These are phyloP conservation scores for Grammothele lineata DNA, from an alignment of 768 basidiomycete species.

Conservation along the genomic window DNA sequence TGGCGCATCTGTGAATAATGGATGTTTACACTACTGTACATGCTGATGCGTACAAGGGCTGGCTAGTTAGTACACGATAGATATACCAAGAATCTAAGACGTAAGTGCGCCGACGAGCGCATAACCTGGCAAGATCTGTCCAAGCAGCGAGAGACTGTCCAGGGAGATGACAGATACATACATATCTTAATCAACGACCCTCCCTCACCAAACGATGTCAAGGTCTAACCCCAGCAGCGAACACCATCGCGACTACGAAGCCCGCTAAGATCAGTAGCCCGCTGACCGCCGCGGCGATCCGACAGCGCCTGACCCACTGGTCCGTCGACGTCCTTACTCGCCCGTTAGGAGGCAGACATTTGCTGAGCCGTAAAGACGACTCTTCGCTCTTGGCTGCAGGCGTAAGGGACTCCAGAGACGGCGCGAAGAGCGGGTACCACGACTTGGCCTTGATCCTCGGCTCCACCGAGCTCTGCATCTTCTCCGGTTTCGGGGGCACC, in stretches of 20 bases:
- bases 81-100: too few relatives aligned
- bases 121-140: too few relatives aligned
- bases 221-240: conserved; percentile 13
- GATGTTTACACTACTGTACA: too few relatives aligned
- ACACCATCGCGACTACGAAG: conserved; percentile 43
- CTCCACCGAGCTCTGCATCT: conserved; percentile 29
- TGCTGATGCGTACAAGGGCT: too few relatives aligned
- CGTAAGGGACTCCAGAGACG: conserved; percentile 36
- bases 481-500: background rate
- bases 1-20: too few relatives aligned
- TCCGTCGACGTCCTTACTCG: conserved; percentile 26
- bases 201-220: too few relatives aligned
- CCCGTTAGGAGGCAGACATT: conserved; percentile 1
- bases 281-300: conserved; percentile 58
- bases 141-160: too few relatives aligned
- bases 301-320: conserved; percentile 42
- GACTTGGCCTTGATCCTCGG: conserved; percentile 30
- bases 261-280: conserved; percentile 45
- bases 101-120: too few relatives aligned
- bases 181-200: too few relatives aligned
- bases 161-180: too few relatives aligned
- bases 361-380: conserved; percentile 17
- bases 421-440: conserved; percentile 51
- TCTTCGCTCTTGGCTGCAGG: conserved; percentile 6
- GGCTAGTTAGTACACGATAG: too few relatives aligned